phyloP scores from a whole-genome alignment of 371 early-diverging fungal species.

The Mucor lusitanicus region DNA sequence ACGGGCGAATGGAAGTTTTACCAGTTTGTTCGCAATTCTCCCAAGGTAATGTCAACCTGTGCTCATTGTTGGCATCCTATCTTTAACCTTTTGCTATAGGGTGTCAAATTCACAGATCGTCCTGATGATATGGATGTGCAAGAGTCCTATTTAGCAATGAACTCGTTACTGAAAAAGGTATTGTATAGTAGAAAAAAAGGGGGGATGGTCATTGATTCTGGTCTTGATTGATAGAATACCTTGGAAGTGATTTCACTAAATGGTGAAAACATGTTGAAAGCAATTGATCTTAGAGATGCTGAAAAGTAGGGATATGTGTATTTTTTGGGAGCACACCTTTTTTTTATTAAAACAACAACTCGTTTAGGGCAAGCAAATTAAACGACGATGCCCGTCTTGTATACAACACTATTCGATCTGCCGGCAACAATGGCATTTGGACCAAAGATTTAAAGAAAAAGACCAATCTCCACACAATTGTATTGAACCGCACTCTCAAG shows the following conservation, averaged over 20 bases:
- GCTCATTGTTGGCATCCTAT: background rate
- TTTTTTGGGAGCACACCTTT: no score
- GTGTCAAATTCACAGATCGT: slow-evolving; percentile 46
- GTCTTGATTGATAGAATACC: slow-evolving; percentile 18
- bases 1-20: slow-evolving; percentile 30
- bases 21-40: slow-evolving; percentile 19
- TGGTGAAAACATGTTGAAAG: slow-evolving; percentile 44
- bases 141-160: slow-evolving; percentile 52
- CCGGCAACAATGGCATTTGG: slow-evolving; percentile 91
- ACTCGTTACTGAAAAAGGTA: slow-evolving; percentile 55
- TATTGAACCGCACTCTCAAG: slow-evolving; percentile 83
- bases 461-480: slow-evolving; percentile 83
- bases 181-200: no score
- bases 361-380: slow-evolving; percentile 41
- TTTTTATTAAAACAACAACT: background rate
- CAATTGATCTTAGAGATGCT: slow-evolving; percentile 39
- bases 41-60: slow-evolving; percentile 6
- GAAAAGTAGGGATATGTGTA: slow-evolving; percentile 36
- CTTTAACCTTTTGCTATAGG: slow-evolving; percentile 10
- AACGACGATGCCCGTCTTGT: slow-evolving; percentile 62
- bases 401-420: slow-evolving; percentile 80
- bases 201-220: background rate
- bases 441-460: slow-evolving; percentile 85
- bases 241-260: slow-evolving; percentile 35
- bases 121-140: slow-evolving; percentile 45